Conservation (phyloP, 108 stramenopile species). For the Nitzschia inconspicua region DNA sequence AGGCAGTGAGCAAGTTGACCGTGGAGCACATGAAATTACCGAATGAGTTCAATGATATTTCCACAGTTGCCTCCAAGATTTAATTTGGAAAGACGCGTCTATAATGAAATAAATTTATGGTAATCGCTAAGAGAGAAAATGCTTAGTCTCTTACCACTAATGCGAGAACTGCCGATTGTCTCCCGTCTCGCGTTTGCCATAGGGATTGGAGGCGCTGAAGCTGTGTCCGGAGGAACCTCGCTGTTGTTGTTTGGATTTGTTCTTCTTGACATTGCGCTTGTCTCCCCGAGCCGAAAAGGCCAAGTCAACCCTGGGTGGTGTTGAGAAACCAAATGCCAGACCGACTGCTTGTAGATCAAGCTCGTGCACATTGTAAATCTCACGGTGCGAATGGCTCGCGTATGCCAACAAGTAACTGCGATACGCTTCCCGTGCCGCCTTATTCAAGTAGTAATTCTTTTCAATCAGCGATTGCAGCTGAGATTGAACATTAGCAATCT, state of each 20-base stretch:
- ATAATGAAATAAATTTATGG: neutral
- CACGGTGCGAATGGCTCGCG: conserved; percentile 94
- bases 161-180: conserved; percentile 93
- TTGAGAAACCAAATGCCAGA: conserved; percentile 94
- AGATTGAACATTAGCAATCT: conserved; percentile 93
- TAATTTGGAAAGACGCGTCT: too few relatives aligned
- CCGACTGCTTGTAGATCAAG: conserved; percentile 95
- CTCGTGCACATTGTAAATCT: conserved; percentile 97
- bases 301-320: conserved; percentile 95
- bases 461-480: conserved; percentile 94
- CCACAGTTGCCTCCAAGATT: too few relatives aligned
- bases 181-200: conserved; percentile 79
- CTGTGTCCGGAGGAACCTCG: conserved; percentile 71
- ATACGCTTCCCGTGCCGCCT: conserved; percentile 95
- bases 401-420: conserved; percentile 95
- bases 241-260: conserved; percentile 20
- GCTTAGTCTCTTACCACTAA: conserved; percentile 21
- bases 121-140: neutral
- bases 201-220: conserved; percentile 95
- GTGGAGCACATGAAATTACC: conserved; percentile 74
- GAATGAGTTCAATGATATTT: conserved; percentile 72
- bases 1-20: conserved; percentile 78
- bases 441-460: conserved; percentile 98
- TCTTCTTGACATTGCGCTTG: conserved; percentile 55
- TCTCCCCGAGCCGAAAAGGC: conserved; percentile 82